These are phyloP conservation scores for Cymbidium sinense DNA, from an alignment of 106 monocot genomes.

Conservation along the genomic window DNA sequence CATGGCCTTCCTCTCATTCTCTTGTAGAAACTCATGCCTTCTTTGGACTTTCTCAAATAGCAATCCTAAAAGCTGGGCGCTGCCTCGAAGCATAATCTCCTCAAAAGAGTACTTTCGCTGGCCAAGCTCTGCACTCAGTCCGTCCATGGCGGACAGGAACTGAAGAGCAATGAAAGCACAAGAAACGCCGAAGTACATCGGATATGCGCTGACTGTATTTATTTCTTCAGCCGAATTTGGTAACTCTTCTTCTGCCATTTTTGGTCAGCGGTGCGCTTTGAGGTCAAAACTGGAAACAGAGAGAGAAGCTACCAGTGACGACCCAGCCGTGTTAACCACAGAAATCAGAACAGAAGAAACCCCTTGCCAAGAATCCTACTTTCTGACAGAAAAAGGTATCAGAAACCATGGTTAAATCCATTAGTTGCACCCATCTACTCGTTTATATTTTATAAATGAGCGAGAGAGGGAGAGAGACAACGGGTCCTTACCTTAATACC, in stretches of 20 bases:
- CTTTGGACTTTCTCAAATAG: conserved; percentile 27
- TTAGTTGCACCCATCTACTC: background rate
- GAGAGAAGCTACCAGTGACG: background rate
- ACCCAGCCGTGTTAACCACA: background rate
- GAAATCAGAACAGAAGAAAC: background rate
- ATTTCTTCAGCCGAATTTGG: background rate
- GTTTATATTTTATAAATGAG: background rate
- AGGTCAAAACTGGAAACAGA: background rate
- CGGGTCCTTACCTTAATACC: background rate
- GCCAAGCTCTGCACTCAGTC: conserved; percentile 7
- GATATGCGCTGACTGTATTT: background rate
- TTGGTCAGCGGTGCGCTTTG: background rate
- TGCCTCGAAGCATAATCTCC: conserved; percentile 27
- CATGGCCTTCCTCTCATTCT: conserved; percentile 26
- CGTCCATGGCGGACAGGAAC: conserved; percentile 9
- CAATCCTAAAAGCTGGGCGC: conserved; percentile 37
- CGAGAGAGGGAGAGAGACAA: background rate
- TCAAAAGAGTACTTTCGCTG: background rate
- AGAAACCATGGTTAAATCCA: background rate
- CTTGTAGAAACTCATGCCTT: conserved; percentile 14
- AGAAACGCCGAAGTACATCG: conserved; percentile 16
- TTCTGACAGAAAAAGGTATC: background rate
- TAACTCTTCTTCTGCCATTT: conserved; percentile 4
- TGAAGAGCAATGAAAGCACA: conserved; percentile 25
- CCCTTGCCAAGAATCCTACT: background rate